phyloP scores from a whole-genome alignment of 306 rosid species.

The Quercus rubra region DNA sequence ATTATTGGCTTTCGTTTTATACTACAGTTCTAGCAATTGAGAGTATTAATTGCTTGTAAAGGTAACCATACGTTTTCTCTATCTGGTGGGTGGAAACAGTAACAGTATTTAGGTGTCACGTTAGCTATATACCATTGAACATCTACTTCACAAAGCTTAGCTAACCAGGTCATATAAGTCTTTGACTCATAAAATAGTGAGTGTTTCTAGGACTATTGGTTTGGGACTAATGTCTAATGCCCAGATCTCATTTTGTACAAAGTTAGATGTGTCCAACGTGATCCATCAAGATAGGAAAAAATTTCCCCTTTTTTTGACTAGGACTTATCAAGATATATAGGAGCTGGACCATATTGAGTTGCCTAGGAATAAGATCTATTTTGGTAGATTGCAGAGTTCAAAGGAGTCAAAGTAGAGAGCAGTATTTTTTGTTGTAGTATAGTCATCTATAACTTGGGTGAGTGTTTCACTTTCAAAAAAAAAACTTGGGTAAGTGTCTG shows the following conservation, averaged over 20 bases:
- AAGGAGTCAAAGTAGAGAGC: background rate
- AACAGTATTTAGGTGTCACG: background rate
- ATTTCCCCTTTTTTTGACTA: background rate
- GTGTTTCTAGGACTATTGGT: constrained; percentile 15
- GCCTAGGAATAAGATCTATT: background rate
- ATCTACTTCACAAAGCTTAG: background rate
- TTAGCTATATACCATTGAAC: background rate
- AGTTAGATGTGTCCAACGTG: background rate
- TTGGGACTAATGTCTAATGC: constrained; percentile 5
- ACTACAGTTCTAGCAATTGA: constrained; percentile 8
- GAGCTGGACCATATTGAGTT: constrained; percentile 21
- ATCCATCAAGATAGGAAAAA: background rate
- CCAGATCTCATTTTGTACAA: constrained; percentile 12
- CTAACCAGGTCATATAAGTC: background rate
- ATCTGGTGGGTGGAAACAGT: background rate
- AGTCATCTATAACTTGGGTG: background rate
- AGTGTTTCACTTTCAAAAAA: background rate
- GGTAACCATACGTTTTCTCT: constrained; percentile 1
- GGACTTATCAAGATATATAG: constrained; percentile 4
- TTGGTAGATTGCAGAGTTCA: background rate
- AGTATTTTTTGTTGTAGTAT: background rate
- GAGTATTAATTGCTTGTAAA: background rate
- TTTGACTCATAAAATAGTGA: background rate
- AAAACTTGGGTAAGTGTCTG: constrained; percentile 4
- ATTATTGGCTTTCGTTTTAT: constrained; percentile 11